Evolutionary conservation across 2,329 filamentous ascomycete genomes (phyloP).

Genomic region (Xylariomycetidae sp.): DNA sequence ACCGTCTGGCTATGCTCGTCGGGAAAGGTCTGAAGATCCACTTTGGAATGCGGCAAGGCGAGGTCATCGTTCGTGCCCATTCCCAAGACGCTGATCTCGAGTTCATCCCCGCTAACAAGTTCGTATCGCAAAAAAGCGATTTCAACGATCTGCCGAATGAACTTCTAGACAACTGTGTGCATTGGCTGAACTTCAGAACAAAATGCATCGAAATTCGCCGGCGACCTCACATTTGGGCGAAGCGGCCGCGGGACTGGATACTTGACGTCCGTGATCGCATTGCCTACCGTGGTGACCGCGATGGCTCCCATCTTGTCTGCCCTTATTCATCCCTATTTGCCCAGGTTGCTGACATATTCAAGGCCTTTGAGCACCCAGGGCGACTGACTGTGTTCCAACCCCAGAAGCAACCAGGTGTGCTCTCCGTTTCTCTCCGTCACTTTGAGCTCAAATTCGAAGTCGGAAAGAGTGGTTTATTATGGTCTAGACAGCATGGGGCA

Average conservation of each 20-base stretch:
- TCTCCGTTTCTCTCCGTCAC: conserved; percentile 45
- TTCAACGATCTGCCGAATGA: conserved; percentile 50
- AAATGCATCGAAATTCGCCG: conserved; percentile 45
- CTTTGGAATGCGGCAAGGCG: conserved; percentile 40
- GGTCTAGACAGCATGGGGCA: conserved; percentile 41
- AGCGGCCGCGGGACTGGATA: conserved; percentile 26
- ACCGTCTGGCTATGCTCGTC: conserved; percentile 24
- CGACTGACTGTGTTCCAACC: conserved; percentile 44
- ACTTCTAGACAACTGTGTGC: conserved; percentile 46
- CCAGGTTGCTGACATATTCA: conserved; percentile 38
- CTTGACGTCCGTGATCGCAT: conserved; percentile 23
- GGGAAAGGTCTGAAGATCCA: conserved; percentile 42
- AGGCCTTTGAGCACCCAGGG: conserved; percentile 38
- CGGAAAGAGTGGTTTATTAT: conserved; percentile 33
- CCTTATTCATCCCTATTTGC: conserved; percentile 36
- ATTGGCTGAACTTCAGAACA: conserved; percentile 50
- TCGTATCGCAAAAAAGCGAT: too few species aligned
- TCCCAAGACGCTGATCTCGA: too few species aligned
- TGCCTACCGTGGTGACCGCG: conserved; percentile 14
- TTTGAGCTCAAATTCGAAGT: conserved; percentile 50
- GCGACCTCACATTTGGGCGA: conserved; percentile 27
- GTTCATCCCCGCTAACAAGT: too few species aligned
- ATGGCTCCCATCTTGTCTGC: conserved; percentile 37
- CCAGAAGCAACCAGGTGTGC: background rate
- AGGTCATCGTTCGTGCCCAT: conserved; percentile 38